Evolutionary conservation across 257 asterid species (phyloP), one percentile per base, ranked within the genome.

Genomic region (Penstemon newberryi): DNA sequence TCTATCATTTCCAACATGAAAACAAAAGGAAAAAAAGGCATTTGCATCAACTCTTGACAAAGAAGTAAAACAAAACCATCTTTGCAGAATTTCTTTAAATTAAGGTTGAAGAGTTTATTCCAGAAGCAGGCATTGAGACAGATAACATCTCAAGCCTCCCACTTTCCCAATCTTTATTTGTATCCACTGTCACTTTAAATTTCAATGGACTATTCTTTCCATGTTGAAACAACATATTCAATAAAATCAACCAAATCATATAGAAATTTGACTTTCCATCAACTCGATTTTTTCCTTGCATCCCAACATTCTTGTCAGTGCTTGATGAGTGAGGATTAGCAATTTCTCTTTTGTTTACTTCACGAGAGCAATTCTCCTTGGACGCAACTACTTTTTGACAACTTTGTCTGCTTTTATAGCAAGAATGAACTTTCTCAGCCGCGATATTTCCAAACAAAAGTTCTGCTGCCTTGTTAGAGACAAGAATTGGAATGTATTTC

Each of bases 141-240:
- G 85, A 78, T 45, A 72, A 50, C 90, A 86, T 81, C 78, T 84
- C 84, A 69, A 77, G 70, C 80, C 87, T 82, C 73, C 91, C 96
- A 39, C 62, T 79, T 75, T 89, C 91, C 72, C 79, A 71, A 43
- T 86, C 86, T 82, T 69, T 76, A 40, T 53, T 54, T 13, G 81
- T 40, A 70, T 84, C 74, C 9, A 89, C 85, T 8, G 42, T 72
- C 7, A 79, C 87, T 73, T 66, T 74, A 56, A 89, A 83, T 50
- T 74, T 83, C 73, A 86, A 77, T 3, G 91, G 86, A 77, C 88
- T 83, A 80, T 86, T 84, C 9, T 73, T 76, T 7, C 75, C 85
- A 70, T 77, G 86, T 56, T 78, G 76, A 69, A 84, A 73, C 78
- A 88, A 64, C 63, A 60, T 66, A n/a, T 67, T 80, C 80, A 88